Evolutionary conservation across 1,284 basidiomycete genomes (phyloP).

Genomic region (Sphagnurus paluster): DNA sequence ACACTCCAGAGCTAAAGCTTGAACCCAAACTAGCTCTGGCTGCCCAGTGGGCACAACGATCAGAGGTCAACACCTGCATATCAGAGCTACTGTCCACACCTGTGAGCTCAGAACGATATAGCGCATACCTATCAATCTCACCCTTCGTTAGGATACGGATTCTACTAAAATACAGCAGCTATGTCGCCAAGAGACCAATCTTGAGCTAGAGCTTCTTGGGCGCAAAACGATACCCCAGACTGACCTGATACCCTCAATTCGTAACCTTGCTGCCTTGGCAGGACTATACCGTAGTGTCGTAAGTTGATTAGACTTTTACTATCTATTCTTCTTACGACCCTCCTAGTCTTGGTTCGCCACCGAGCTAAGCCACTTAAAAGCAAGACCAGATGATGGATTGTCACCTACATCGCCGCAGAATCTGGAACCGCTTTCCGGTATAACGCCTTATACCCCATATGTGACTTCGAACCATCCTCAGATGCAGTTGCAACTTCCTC

Average conservation of each 20-base stretch:
- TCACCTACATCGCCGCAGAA: conserved; percentile 52
- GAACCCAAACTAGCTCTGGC: conserved; percentile 60
- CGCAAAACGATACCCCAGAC: conserved; percentile 50
- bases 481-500: conserved; percentile 66
- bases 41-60: conserved; percentile 84
- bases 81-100: conserved; percentile 52
- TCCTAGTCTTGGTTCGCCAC: conserved; percentile 79
- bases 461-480: conserved; percentile 41
- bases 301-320: conserved; percentile 29
- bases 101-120: conserved; percentile 32
- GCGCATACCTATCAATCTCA: neutral
- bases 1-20: conserved; percentile 34
- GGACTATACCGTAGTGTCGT: conserved; percentile 88
- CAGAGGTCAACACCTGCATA: conserved; percentile 76
- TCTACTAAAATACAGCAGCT: conserved; percentile 51
- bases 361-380: conserved; percentile 67
- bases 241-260: conserved; percentile 77
- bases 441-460: conserved; percentile 51
- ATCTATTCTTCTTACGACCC: neutral
- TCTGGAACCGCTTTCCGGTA: conserved; percentile 48
- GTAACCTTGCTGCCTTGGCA: conserved; percentile 78
- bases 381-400: conserved; percentile 53
- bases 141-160: conserved; percentile 37
- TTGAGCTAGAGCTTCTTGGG: conserved; percentile 71
- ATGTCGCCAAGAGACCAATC: conserved; percentile 72